phyloP scores from a whole-genome alignment of 1,284 basidiomycete genomes.

The Malassezia japonica region DNA sequence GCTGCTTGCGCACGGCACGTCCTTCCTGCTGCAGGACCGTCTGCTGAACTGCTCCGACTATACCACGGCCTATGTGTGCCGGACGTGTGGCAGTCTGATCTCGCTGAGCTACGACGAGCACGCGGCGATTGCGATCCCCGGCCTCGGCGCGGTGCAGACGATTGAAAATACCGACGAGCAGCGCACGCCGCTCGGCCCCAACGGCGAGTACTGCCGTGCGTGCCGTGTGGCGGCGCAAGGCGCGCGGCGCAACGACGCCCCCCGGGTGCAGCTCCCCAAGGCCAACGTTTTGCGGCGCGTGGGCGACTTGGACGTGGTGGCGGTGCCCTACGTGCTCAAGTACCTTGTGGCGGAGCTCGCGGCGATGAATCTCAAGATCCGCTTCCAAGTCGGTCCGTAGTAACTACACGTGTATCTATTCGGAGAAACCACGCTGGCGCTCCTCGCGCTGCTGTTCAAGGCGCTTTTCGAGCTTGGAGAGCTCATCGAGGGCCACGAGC shows the following conservation, averaged over 20 bases:
- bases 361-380: constrained; percentile 55
- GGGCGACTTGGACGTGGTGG: constrained; percentile 50
- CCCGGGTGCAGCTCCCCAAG: constrained; percentile 22
- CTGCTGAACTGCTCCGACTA: constrained; percentile 99
- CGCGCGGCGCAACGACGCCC: not conserved
- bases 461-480: constrained; percentile 77
- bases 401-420: not conserved
- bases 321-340: constrained; percentile 73
- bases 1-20: constrained; percentile 92
- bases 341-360: constrained; percentile 55
- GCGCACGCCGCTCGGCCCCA: constrained; percentile 30
- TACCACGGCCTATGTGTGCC: constrained; percentile 94
- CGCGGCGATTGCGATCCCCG: constrained; percentile 9
- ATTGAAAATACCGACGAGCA: constrained; percentile 19
- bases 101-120: constrained; percentile 58
- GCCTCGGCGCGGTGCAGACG: constrained; percentile 20
- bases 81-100: constrained; percentile 87
- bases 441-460: constrained; percentile 50
- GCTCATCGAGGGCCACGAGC: constrained; percentile 74
- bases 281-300: constrained; percentile 18
- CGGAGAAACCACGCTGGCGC: constrained; percentile 32
- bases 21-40: constrained; percentile 92
- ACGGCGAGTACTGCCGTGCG: constrained; percentile 44
- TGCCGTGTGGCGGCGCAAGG: constrained; percentile 23
- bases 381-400: constrained; percentile 27